These are phyloP conservation scores for Rhizopogon salebrosus DNA, from an alignment of 768 basidiomycete genomes.

Conservation along the genomic window DNA sequence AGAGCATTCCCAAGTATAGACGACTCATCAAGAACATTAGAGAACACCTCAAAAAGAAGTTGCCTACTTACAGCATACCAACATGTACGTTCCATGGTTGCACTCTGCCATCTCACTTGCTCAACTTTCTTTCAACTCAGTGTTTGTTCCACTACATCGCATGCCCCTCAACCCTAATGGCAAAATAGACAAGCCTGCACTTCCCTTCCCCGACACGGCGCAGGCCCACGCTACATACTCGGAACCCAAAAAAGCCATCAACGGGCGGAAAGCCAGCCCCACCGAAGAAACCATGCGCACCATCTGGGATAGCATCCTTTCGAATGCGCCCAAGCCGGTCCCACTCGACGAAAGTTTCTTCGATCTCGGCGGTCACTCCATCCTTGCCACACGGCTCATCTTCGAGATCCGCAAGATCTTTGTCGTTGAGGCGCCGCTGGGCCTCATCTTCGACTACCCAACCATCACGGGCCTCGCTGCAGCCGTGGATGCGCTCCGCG, in stretches of 20 bases:
- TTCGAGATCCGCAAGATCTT: slow-evolving; percentile 95
- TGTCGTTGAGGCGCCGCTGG: slow-evolving; percentile 85
- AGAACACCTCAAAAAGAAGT: slow-evolving; percentile 93
- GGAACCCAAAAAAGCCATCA: slow-evolving; percentile 29
- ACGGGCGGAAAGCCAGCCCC: slow-evolving; percentile 41
- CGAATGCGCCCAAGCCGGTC: slow-evolving; percentile 70
- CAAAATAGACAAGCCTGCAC: slow-evolving; percentile 96
- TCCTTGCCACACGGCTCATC: slow-evolving; percentile 93
- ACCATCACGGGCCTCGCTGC: slow-evolving; percentile 74
- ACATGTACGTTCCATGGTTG: slow-evolving; percentile 50
- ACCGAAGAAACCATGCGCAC: slow-evolving; percentile 77
- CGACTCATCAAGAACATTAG: slow-evolving; percentile 89
- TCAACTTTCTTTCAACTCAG: slow-evolving; percentile 33
- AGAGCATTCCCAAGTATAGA: slow-evolving; percentile 81
- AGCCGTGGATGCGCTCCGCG: slow-evolving; percentile 70
- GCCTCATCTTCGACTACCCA: slow-evolving; percentile 87
- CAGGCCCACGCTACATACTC: slow-evolving; percentile 41
- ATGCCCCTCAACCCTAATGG: slow-evolving; percentile 99
- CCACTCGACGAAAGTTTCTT: slow-evolving; percentile 95
- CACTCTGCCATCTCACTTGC: background rate
- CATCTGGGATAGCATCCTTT: slow-evolving; percentile 84
- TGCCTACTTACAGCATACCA: slow-evolving; percentile 93
- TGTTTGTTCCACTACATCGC: slow-evolving; percentile 89
- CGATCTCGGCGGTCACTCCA: slow-evolving; percentile 97
- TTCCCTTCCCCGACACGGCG: slow-evolving; percentile 97